Evolutionary conservation across 257 asterid genomes (phyloP).

Genomic region (Hygrophila difformis): DNA sequence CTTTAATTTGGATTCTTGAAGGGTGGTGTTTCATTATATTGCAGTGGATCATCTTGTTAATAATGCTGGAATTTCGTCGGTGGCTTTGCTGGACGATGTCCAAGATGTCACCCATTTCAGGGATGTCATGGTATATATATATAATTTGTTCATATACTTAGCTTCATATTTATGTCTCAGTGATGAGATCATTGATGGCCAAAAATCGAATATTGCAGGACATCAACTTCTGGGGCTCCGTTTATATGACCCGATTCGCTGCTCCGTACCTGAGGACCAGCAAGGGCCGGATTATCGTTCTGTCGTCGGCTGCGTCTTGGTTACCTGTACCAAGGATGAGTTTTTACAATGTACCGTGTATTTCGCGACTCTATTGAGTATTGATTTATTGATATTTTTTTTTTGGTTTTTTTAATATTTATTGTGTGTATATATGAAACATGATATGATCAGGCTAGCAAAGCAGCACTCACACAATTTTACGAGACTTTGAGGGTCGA

Average conservation of each 20-base stretch:
- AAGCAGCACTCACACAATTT: conserved; percentile 61
- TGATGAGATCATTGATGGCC: too few species aligned
- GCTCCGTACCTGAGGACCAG: conserved; percentile 49
- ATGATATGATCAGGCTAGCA: conserved; percentile 51
- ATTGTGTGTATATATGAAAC: too few species aligned
- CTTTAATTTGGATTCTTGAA: background rate
- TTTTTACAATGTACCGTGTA: conserved; percentile 34
- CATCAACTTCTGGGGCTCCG: conserved; percentile 64
- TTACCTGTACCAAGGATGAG: conserved; percentile 54
- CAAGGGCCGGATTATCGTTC: conserved; percentile 44
- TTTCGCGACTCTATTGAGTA: background rate
- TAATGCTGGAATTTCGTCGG: conserved; percentile 39
- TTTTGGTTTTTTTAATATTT: too few species aligned
- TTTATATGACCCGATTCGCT: conserved; percentile 45
- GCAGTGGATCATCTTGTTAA: conserved; percentile 70
- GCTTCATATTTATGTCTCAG: too few species aligned
- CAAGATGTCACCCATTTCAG: conserved; percentile 37
- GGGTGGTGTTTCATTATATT: background rate
- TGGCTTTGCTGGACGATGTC: conserved; percentile 42
- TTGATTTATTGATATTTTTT: too few species aligned
- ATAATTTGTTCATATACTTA: too few species aligned
- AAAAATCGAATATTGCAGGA: conserved; percentile 25
- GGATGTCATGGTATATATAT: conserved; percentile 29
- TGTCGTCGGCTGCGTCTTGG: conserved; percentile 55
- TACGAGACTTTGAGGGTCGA: conserved; percentile 70